A percentile compares a stretch with the other conserved stretches of the same genome.
Conservation (phyloP, 805 yeast genomes). For the Lachancea cidri region DNA sequence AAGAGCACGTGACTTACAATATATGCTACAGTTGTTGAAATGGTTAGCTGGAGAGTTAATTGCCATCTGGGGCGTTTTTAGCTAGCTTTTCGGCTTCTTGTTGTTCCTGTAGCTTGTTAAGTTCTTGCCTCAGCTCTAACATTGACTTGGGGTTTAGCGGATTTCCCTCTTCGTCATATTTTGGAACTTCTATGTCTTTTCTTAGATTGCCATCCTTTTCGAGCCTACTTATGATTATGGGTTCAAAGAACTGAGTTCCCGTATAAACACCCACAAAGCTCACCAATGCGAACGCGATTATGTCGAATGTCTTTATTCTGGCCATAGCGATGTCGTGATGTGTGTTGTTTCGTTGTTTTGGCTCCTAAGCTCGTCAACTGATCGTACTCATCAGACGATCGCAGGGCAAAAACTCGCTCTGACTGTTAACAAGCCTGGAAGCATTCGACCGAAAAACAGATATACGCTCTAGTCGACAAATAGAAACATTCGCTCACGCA, state of each 20-base stretch:
- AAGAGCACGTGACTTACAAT: no score
- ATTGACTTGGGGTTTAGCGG: constrained; percentile 24
- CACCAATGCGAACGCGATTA: constrained; percentile 23
- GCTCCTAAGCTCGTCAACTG: not conserved
- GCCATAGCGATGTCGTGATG: constrained; percentile 18
- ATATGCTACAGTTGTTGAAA: no score
- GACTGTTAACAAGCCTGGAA: not conserved
- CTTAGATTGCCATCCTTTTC: constrained; percentile 58
- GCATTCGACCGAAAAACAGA: not conserved
- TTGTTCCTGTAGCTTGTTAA: constrained; percentile 14
- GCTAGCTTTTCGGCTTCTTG: constrained; percentile 8
- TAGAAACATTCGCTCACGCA: not conserved
- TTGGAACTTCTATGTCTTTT: constrained; percentile 52
- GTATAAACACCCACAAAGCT: constrained; percentile 42
- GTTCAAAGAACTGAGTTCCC: constrained; percentile 63
- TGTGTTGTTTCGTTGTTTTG: not conserved
- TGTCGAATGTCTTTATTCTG: constrained; percentile 28
- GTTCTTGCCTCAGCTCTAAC: constrained; percentile 15
- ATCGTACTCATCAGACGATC: not conserved
- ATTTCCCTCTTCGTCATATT: constrained; percentile 44
- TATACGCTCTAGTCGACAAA: not conserved
- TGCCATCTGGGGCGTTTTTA: constrained; percentile 6
- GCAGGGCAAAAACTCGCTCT: not conserved
- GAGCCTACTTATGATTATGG: constrained; percentile 61
- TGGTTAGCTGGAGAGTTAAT: no score